These are phyloP conservation scores for Talaromyces marneffei DNA, from an alignment of 2,329 filamentous ascomycete genomes.

Conservation along the genomic window DNA sequence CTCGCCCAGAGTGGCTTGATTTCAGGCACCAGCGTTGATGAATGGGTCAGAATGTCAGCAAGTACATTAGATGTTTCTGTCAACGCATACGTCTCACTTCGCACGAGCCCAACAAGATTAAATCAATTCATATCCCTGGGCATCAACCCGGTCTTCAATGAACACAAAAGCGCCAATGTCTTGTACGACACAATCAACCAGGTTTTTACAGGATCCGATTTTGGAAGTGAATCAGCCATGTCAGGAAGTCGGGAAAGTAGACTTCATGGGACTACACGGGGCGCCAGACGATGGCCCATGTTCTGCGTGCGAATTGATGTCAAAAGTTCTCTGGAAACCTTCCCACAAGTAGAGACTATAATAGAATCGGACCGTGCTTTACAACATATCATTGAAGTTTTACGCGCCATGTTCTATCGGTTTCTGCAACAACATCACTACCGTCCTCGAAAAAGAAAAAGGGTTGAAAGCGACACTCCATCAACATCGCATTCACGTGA, in stretches of 20 bases:
- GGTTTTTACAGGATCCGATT: slow-evolving; percentile 69
- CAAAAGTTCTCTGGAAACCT: slow-evolving; percentile 35
- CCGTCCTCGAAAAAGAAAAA: slow-evolving; percentile 44
- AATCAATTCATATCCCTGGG: slow-evolving; percentile 79
- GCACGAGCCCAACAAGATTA: slow-evolving; percentile 64
- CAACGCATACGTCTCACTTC: slow-evolving; percentile 64
- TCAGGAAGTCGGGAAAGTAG: slow-evolving; percentile 42
- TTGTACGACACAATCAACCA: slow-evolving; percentile 75
- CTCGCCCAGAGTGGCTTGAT: slow-evolving; percentile 62
- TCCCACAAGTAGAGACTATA: slow-evolving; percentile 36
- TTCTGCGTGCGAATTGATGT: slow-evolving; percentile 69
- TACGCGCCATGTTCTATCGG: slow-evolving; percentile 63
- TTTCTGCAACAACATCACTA: slow-evolving; percentile 72
- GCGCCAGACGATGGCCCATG: slow-evolving; percentile 79
- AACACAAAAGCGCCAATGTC: slow-evolving; percentile 54
- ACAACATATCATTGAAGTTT: slow-evolving; percentile 56
- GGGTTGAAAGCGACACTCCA: slow-evolving; percentile 9
- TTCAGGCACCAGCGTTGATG: slow-evolving; percentile 44
- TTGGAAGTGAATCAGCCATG: slow-evolving; percentile 51
- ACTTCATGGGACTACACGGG: slow-evolving; percentile 51
- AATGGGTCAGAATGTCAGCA: slow-evolving; percentile 68
- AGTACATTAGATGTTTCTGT: slow-evolving; percentile 58
- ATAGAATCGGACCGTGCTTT: slow-evolving; percentile 41
- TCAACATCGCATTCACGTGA: background rate
- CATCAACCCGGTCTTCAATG: slow-evolving; percentile 55